Percentiles rank a stretch among this genome's conserved stretches.
Evolutionary conservation across 257 asterid species (phyloP).

Genomic region (Penstemon eatonii): DNA sequence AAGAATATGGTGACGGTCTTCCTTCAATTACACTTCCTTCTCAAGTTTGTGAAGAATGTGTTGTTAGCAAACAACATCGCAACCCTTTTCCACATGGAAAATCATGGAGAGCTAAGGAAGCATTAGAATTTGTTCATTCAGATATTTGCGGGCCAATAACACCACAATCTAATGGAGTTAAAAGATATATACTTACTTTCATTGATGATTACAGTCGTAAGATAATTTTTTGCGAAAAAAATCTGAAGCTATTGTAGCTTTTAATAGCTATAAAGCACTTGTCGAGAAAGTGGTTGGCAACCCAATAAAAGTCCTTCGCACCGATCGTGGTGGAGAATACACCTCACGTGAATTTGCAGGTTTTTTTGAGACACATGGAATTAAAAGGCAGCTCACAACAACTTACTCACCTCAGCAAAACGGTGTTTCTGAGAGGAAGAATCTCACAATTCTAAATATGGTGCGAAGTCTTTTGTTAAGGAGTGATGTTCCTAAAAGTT

Average conservation of each 20-base stretch:
- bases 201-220: background rate
- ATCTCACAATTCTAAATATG: background rate
- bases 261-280: too few relatives aligned
- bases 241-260: too few relatives aligned
- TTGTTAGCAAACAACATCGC: too few relatives aligned
- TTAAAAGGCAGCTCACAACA: too few relatives aligned
- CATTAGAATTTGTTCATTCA: background rate
- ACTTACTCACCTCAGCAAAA: background rate
- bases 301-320: too few relatives aligned
- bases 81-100: background rate
- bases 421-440: background rate
- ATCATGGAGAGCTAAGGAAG: background rate
- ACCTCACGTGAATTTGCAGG: background rate
- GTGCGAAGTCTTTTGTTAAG: background rate
- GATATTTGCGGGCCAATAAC: background rate
- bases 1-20: too few relatives aligned
- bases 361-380: too few relatives aligned
- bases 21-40: too few relatives aligned
- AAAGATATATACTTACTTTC: background rate
- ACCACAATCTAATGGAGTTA: background rate
- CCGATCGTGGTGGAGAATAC: too few relatives aligned
- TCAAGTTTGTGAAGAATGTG: too few relatives aligned
- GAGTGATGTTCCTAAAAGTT: background rate
- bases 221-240: background rate
- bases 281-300: too few relatives aligned